Base-by-base conservation (phyloP, 1,284 basidiomycete genomes). In the Puccinia novopanici region DNA sequence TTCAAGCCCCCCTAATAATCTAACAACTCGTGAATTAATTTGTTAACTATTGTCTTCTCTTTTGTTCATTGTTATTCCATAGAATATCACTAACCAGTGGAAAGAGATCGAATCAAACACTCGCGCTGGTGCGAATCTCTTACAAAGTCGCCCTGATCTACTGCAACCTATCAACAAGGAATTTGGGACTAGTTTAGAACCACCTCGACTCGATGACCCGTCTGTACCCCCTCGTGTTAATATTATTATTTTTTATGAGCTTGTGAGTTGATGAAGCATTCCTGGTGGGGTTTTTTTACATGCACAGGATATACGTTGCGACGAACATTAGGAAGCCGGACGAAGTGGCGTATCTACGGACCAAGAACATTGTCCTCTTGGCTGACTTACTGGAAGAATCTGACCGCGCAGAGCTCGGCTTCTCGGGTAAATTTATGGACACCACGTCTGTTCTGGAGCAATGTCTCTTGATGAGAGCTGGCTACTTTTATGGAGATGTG, bases 81-180 rank as follows among this genome's bases (percentile, higher is more conserved):
- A 79, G 76, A 40, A 79, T 50, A 79, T 79, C 40, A 79, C 76
- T 24, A 79, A 57, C 45, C 76, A 79, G 19, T 79, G 55, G 65
- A 68, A 30, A 13, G 37, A 68, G 17, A 72, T 80, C 13, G 9
- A 65, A 65, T 24, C 34, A 6, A 52, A 72, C 24, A 34, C 59
- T 30, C 27, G 30, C n/a, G 57, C 40, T 17, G 67, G 67, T 37
- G 61, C 71, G 24, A 72, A 42, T 27, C 59, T 80, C n/a, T 55
- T 80, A 45, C 48, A 73, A 63, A 61, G 45, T 22, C 54, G 72
- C 19, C 37, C 78, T 8, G 50, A 59, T 10, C 50, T 80, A 6
- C 61, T 80, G 19, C 50, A 24, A 37, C 78, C 78, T 37, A 22
- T 34, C 9, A 34, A 80, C 54, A 30, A 63, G n/a, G 55, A 70